Percentiles rank a stretch among this genome's conserved stretches.
These are phyloP conservation scores for Ophiostoma sp. DNA, from an alignment of 2,329 filamentous ascomycete genomes.

Conservation along the genomic window DNA sequence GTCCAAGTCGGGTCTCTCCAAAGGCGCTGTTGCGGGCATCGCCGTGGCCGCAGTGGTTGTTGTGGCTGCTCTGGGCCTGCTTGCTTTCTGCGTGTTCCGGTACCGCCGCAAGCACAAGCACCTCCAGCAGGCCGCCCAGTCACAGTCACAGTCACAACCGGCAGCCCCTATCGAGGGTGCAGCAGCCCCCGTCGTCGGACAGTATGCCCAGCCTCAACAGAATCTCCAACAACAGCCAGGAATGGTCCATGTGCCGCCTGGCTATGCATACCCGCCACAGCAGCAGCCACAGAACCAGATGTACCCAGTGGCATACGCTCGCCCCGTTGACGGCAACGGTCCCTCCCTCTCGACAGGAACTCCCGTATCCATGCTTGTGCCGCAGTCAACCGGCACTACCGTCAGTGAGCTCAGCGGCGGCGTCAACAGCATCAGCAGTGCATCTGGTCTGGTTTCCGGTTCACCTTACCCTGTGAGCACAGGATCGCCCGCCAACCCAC, in stretches of 20 bases:
- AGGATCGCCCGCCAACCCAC: background rate
- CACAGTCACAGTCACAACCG: background rate
- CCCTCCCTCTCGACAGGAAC: background rate
- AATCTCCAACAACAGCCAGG: background rate
- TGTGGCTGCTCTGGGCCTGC: background rate
- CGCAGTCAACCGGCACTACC: background rate
- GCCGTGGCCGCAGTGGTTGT: background rate
- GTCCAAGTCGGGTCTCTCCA: slow-evolving; percentile 33
- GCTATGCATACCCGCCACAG: background rate
- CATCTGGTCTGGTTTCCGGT: background rate
- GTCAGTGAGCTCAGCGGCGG: background rate
- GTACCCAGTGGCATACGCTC: background rate
- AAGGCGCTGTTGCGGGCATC: slow-evolving; percentile 37
- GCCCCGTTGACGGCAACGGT: background rate
- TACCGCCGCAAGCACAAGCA: slow-evolving; percentile 3
- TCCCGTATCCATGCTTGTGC: background rate
- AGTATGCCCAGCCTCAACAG: background rate
- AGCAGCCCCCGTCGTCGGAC: background rate
- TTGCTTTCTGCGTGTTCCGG: background rate
- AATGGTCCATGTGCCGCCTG: background rate
- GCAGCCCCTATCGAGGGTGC: background rate
- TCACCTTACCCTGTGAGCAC: background rate
- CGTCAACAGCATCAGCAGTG: background rate
- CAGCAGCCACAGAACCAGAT: background rate
- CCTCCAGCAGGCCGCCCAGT: background rate